Evolutionary conservation across 139 green algal species (phyloP), one percentile per base, ranked within the genome.

Genomic region (Spirogloea muscicola): DNA sequence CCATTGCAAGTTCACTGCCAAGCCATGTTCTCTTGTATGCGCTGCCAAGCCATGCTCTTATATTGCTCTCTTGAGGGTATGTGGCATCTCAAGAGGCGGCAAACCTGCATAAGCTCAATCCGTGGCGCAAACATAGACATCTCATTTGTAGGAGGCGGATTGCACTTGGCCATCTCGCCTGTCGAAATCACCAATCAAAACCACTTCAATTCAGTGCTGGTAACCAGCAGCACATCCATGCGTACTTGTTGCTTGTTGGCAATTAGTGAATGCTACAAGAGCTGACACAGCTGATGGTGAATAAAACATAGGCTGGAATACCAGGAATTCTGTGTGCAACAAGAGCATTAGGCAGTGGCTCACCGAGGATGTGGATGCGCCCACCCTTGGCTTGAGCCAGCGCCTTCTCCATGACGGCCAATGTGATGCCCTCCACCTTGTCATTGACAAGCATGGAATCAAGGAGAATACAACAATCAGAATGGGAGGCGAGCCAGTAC

Each of bases 391-490:
- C 93, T 58, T 91, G 82, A 25, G 44, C 69, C 63, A 98, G 86
- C 48, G 93, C 93, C 40, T 86, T n/a, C 34, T 60, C n/a, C 90
- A 97, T 91, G 74, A 97, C 93, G 27, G 87, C 85, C 9, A 96
- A 77, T 0, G 72, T 80, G 42, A 80, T 81, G 21, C 62, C 74
- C 57, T 6, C 58, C 61, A 94, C 91, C 87, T 97, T n/a, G n/a
- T n/a, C n/a, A n/a, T 62, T 62, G 95, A 33, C 21, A 29, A 62
- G 7, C 21, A 62, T n/a, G 33, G 6, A 38, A 9, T 38, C 43
- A 51, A 10, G 13, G 10, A 51, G 10, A 51, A 10, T 21, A 62
- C 9, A 43, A 31, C 9, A 7, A 43, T 21, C 9, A 7, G 52
- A 62, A 33, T 33, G 52, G 40, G 6, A 39, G 52, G 9, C 31